Evolutionary conservation across 208 protist species (phyloP), one percentile per base, ranked within the genome.

Genomic region (Trypanosoma lewisi): DNA sequence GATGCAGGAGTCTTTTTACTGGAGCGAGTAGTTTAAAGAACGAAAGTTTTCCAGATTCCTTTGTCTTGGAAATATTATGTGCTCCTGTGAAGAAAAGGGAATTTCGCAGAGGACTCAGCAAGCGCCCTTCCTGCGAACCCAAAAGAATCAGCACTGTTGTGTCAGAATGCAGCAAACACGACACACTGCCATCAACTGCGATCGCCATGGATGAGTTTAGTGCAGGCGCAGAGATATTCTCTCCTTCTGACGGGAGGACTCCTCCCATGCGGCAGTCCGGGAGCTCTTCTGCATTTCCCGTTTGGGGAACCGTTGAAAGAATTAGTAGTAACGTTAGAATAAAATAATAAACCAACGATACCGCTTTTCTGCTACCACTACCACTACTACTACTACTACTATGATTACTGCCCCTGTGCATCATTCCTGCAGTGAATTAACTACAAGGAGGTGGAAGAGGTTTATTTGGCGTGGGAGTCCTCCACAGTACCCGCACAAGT

Each of bases 81-180:
- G 34, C 58, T 30, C 44, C 51, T 31, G 50, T 49, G 19, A 55
- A 8, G 12, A 2, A 14, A 8, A 50, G 14, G 6, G 9, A 55
- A 12, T 47, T 23, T 41, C 67, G 70, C 6, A 82, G 34, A 0
- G 76, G 76, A 41, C 70, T 70, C 31, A 59, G 30, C 17, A 64
- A 53, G 21, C 44, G 39, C 7, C 39, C 63, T 37, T 74, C 70
- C 7, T 70, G 34, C 17, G 66, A 72, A 17, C 76, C 76, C 16
- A 82, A 47, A 0, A 82, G 27, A 5, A 71, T 25, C 27, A 36
- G 27, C 12, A 34, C 51, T 4, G 31, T 50, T 8, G 48, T 31
- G n/a, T 42, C 51, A 31, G 57, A 28, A 28, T 47, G 49, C 52
- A 69, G 56, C 61, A 52, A 16, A 45, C 62, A 61, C 19, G 56